Evolutionary conservation across 345 rosid genomes (phyloP).

Genomic region (Boechera stricta): DNA sequence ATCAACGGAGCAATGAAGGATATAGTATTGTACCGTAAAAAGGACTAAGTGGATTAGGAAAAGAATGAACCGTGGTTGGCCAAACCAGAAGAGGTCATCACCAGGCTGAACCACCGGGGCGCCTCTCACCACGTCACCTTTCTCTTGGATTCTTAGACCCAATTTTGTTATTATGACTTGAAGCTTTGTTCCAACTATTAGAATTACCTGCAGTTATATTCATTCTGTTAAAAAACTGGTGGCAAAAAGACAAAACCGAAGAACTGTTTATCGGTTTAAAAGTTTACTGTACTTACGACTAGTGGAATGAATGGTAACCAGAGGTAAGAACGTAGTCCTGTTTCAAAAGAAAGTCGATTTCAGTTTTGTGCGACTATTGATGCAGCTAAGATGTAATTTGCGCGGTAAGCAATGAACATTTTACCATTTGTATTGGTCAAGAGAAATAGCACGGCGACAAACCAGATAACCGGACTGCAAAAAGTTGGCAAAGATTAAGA

Average conservation of each 20-base stretch:
- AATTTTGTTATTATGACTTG: constrained; percentile 82
- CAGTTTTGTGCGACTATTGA: constrained; percentile 8
- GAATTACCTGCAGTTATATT: constrained; percentile 56
- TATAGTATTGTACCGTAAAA: constrained; percentile 63
- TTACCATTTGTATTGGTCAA: constrained; percentile 76
- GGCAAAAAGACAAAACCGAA: neutral
- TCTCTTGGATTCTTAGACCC: constrained; percentile 79
- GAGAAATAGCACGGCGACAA: constrained; percentile 63
- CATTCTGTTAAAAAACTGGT: constrained; percentile 3
- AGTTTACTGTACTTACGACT: constrained; percentile 54
- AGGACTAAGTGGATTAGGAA: constrained; percentile 81
- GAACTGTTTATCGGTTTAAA: neutral
- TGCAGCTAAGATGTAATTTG: neutral
- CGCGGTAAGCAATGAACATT: constrained; percentile 13
- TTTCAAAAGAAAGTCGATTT: constrained; percentile 14
- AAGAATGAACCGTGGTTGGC: constrained; percentile 72
- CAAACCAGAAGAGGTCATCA: constrained; percentile 97
- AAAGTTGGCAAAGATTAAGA: constrained; percentile 24
- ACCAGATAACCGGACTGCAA: constrained; percentile 81
- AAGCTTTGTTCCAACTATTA: constrained; percentile 80
- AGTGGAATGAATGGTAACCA: constrained; percentile 90
- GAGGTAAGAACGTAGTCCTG: constrained; percentile 64
- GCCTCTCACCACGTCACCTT: constrained; percentile 92
- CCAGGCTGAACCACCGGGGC: constrained; percentile 89
- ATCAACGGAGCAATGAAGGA: neutral